Conservation (phyloP, 2,329 filamentous ascomycete genomes). For the Moelleriella libera region DNA sequence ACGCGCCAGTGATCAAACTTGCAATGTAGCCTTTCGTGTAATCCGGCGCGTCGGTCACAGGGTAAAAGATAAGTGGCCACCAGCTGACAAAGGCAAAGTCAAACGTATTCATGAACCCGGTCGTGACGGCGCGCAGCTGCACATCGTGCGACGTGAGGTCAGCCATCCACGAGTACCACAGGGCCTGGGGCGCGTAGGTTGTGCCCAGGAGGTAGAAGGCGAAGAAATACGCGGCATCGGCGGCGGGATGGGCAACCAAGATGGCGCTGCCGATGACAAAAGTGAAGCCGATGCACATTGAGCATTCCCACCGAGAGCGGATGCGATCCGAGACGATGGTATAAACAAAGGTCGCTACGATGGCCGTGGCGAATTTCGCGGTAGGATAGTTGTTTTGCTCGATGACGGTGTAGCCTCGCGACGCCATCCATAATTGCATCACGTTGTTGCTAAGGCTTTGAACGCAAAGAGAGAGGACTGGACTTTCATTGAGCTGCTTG, state of each 20-base stretch:
- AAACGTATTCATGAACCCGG: conserved; percentile 27
- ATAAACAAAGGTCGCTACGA: conserved; percentile 25
- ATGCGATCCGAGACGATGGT: conserved; percentile 25
- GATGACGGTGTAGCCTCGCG: conserved; percentile 24
- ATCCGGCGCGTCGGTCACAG: conserved; percentile 23
- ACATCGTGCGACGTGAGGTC: conserved; percentile 23
- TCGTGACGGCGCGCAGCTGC: conserved; percentile 27
- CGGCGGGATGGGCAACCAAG: conserved; percentile 16
- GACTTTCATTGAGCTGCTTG: neutral
- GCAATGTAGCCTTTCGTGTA: conserved; percentile 24
- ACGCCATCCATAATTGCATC: conserved; percentile 29
- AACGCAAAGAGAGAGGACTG: conserved; percentile 27
- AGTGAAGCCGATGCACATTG: conserved; percentile 24
- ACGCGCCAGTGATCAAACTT: conserved; percentile 20
- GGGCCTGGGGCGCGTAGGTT: conserved; percentile 27
- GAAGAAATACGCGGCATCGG: conserved; percentile 23
- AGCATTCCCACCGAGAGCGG: conserved; percentile 27
- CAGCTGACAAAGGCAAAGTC: conserved; percentile 27
- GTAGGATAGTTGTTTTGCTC: conserved; percentile 32
- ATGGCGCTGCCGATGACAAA: conserved; percentile 25
- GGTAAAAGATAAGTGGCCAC: conserved; percentile 25
- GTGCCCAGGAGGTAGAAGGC: conserved; percentile 29
- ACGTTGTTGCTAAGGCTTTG: conserved; percentile 28
- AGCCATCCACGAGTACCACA: conserved; percentile 33
- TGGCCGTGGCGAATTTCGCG: conserved; percentile 23